A percentile compares a stretch with the other conserved stretches of the same genome.
Conservation (phyloP, 2,329 filamentous ascomycete genomes). For the Trichoderma afroharzianum region DNA sequence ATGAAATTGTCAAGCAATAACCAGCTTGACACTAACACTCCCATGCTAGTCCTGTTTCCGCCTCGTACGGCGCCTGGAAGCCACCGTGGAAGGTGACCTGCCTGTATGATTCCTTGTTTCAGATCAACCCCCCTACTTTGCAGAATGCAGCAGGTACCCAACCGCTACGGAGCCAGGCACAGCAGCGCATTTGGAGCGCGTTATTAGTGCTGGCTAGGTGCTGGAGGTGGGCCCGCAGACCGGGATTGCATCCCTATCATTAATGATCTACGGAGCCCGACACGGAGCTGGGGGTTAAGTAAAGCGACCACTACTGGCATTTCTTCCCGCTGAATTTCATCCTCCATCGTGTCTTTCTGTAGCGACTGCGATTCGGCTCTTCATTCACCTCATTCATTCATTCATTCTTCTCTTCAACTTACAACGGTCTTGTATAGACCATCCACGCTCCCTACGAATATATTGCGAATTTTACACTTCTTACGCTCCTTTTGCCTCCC, state of each 20-base stretch:
- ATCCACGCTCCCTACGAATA: conserved; percentile 8
- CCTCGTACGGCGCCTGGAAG: neutral
- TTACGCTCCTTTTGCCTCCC: conserved; percentile 2
- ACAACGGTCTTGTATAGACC: neutral
- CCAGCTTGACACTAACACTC: neutral
- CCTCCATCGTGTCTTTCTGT: conserved; percentile 8
- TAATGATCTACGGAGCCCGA: conserved; percentile 2
- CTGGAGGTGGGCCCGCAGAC: conserved; percentile 7
- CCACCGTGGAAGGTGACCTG: neutral
- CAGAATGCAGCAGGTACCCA: conserved; percentile 11
- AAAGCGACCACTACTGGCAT: neutral
- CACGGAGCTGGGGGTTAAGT: neutral
- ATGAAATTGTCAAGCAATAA: neutral
- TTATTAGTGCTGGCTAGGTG: conserved; percentile 10
- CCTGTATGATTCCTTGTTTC: neutral
- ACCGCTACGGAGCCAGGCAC: conserved; percentile 2
- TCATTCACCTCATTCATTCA: neutral
- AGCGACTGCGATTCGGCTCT: neutral
- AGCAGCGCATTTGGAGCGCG: conserved; percentile 2
- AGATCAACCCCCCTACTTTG: conserved; percentile 12
- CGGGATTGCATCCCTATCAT: conserved; percentile 13
- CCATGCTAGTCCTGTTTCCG: neutral
- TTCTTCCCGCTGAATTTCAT: neutral
- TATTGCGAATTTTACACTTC: neutral
- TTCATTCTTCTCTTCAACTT: neutral